Conservation (phyloP, 2,329 filamentous ascomycete species). For the Fusarium virguliforme region DNA sequence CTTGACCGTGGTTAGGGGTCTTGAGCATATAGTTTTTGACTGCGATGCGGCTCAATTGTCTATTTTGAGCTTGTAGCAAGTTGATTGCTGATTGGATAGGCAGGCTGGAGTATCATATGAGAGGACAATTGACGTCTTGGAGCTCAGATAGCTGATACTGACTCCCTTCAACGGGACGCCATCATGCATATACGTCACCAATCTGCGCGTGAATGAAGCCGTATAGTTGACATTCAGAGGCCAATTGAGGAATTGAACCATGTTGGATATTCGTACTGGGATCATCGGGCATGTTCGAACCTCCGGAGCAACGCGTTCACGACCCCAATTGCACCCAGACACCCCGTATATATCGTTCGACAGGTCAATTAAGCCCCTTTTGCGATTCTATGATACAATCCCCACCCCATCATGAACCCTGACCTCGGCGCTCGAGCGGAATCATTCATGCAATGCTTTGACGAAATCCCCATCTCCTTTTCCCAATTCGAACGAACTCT, state of each 20-base stretch:
- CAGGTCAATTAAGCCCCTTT: slow-evolving; percentile 56
- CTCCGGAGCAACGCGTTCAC: slow-evolving; percentile 18
- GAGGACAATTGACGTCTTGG: background rate
- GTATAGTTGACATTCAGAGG: background rate
- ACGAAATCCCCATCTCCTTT: slow-evolving; percentile 46
- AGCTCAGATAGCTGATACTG: background rate
- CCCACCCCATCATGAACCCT: slow-evolving; percentile 51
- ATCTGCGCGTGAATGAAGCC: background rate
- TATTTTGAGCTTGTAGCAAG: background rate
- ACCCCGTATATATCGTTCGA: slow-evolving; percentile 42
- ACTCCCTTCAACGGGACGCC: background rate
- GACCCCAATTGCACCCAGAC: slow-evolving; percentile 10
- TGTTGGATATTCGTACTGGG: background rate
- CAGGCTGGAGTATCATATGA: background rate
- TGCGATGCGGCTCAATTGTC: background rate
- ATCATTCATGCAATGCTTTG: slow-evolving; percentile 50
- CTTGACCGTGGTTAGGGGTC: slow-evolving; percentile 1
- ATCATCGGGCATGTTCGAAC: slow-evolving; percentile 19
- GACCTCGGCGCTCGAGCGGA: slow-evolving; percentile 45
- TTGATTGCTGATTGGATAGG: background rate
- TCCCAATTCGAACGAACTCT: slow-evolving; percentile 47
- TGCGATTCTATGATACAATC: slow-evolving; percentile 63
- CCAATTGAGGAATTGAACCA: slow-evolving; percentile 1
- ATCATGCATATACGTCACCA: background rate
- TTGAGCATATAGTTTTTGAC: background rate